phyloP scores from a whole-genome alignment of 768 basidiomycete species.

The Rhodosporidiobolus sp. region DNA sequence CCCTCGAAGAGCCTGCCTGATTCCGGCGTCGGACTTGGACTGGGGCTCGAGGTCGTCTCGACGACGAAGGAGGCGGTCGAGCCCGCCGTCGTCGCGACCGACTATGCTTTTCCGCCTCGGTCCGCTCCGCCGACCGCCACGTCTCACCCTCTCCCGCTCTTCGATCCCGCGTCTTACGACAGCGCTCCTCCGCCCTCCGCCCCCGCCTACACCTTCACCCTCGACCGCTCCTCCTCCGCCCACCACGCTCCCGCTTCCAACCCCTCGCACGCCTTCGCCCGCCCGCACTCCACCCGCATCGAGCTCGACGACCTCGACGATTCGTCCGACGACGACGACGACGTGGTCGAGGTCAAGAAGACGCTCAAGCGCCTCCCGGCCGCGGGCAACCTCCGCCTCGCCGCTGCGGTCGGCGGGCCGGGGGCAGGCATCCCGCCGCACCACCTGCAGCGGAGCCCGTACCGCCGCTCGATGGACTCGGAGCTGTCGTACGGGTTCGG shows the following conservation, averaged over 20 bases:
- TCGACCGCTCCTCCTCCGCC: not conserved
- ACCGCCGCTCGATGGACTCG: conserved; percentile 1
- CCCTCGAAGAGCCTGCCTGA: not conserved
- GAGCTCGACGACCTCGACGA: conserved; percentile 45
- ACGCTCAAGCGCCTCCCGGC: conserved; percentile 42
- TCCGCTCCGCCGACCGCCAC: conserved; percentile 51
- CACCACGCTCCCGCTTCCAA: not conserved
- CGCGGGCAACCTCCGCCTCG: conserved; percentile 35
- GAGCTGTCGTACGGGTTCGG: conserved; percentile 30
- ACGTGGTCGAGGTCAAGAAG: conserved; percentile 30
- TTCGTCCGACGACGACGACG: conserved; percentile 40
- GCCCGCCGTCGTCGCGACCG: conserved; percentile 22
- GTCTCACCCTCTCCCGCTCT: not conserved
- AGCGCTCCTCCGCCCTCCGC: not conserved
- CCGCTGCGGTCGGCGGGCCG: not conserved
- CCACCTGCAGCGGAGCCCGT: not conserved
- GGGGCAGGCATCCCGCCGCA: not conserved
- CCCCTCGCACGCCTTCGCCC: not conserved
- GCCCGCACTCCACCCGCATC: conserved; percentile 27
- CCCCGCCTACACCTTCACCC: not conserved
- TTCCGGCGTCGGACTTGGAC: not conserved
- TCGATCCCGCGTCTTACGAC: conserved; percentile 6
- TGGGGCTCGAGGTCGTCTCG: not conserved
- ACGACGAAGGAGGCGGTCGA: not conserved
- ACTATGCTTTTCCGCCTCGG: conserved; percentile 53